Percentiles rank a stretch among this genome's conserved stretches.
Evolutionary conservation across 1,284 basidiomycete genomes (phyloP).

Genomic region (Porodaedalea pini): DNA sequence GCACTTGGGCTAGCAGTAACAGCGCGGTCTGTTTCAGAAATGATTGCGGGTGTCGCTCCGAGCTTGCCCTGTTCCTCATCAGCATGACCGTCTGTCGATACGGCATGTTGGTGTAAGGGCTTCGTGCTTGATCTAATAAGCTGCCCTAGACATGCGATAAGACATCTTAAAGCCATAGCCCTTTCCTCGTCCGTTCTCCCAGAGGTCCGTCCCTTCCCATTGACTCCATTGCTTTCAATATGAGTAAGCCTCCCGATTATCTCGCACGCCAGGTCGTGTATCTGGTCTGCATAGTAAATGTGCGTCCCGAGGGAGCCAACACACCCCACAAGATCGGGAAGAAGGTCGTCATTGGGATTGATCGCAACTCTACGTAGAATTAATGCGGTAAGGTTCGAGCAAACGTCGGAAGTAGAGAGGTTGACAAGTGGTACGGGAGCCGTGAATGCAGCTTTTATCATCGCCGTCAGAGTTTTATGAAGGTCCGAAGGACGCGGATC

Average conservation of each 20-base stretch:
- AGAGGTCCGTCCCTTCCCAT: slow-evolving; percentile 41
- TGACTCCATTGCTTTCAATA: slow-evolving; percentile 62
- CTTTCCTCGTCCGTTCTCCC: slow-evolving; percentile 43
- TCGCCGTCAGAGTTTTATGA: slow-evolving; percentile 71
- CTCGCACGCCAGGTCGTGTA: slow-evolving; percentile 89
- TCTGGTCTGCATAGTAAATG: slow-evolving; percentile 95
- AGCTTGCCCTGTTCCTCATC: not conserved
- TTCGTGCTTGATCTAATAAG: slow-evolving; percentile 42
- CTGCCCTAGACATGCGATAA: slow-evolving; percentile 68
- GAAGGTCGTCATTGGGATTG: slow-evolving; percentile 62
- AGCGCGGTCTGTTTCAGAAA: not conserved
- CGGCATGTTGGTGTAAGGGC: not conserved
- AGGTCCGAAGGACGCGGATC: slow-evolving; percentile 46
- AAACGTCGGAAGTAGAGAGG: slow-evolving; percentile 86
- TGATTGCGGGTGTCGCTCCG: not conserved
- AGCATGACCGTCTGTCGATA: slow-evolving; percentile 1
- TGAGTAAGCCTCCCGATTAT: slow-evolving; percentile 73
- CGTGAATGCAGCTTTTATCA: slow-evolving; percentile 83
- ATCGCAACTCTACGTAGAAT: slow-evolving; percentile 69
- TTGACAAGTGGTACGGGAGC: slow-evolving; percentile 84
- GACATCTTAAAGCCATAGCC: slow-evolving; percentile 68
- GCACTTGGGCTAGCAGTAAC: slow-evolving; percentile 1
- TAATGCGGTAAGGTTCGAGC: slow-evolving; percentile 73
- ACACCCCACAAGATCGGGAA: slow-evolving; percentile 73
- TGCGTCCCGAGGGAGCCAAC: slow-evolving; percentile 85